phyloP scores from a whole-genome alignment of 2,329 filamentous ascomycete genomes.

The Diaporthe helianthi region DNA sequence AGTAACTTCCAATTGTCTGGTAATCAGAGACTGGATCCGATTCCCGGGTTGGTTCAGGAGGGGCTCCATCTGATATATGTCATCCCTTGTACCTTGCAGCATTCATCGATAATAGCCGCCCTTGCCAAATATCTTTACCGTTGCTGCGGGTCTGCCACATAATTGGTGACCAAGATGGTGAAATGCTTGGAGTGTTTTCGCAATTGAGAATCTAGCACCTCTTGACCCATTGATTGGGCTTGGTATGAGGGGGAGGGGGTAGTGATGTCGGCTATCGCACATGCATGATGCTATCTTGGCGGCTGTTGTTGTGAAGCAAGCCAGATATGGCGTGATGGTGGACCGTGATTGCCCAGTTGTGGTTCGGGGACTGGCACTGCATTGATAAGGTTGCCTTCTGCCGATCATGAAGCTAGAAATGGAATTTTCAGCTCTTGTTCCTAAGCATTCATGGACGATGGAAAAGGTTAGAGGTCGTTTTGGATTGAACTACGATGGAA shows the following conservation, averaged over 20 bases:
- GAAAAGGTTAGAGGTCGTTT: not conserved
- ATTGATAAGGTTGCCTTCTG: not conserved
- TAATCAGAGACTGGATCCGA: too few relatives aligned
- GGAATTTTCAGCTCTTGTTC: not conserved
- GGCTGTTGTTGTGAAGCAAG: not conserved
- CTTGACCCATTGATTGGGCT: not conserved
- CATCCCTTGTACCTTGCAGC: not conserved
- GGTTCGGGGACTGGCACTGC: not conserved
- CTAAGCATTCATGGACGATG: not conserved
- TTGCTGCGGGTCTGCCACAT: not conserved
- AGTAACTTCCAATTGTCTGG: too few relatives aligned
- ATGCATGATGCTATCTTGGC: constrained; percentile 9
- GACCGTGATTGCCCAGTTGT: not conserved
- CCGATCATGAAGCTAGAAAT: not conserved
- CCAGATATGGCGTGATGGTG: constrained; percentile 7
- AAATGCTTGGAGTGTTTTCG: constrained; percentile 11
- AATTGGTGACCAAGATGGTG: constrained; percentile 10
- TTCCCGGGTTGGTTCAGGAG: too few relatives aligned
- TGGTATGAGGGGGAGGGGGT: constrained; percentile 11
- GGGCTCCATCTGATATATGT: not conserved
- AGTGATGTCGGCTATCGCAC: not conserved
- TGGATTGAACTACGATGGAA: not conserved
- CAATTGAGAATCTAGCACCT: not conserved
- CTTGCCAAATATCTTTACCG: not conserved
- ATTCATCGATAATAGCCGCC: not conserved